A percentile compares a stretch with the other conserved stretches of the same genome.
These are phyloP conservation scores for Gossypium rotundifolium DNA, from an alignment of 345 rosid genomes.

Conservation along the genomic window DNA sequence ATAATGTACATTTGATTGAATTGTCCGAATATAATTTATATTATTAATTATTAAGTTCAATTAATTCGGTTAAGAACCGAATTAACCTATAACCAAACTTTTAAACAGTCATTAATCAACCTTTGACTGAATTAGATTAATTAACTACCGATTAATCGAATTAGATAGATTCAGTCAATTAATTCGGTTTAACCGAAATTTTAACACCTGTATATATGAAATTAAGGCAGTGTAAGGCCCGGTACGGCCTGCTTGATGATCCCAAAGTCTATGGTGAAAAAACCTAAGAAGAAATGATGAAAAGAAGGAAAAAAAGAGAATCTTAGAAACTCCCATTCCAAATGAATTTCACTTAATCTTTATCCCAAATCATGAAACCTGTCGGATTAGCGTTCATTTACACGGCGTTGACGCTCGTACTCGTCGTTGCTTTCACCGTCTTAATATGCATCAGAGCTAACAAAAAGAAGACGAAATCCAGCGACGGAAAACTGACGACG, in stretches of 20 bases:
- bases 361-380: background rate
- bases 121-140: fast-evolving
- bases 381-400: background rate
- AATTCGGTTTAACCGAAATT: too few relatives aligned
- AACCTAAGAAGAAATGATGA: background rate
- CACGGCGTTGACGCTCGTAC: background rate
- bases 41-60: too few relatives aligned
- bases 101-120: fast-evolving
- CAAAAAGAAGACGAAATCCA: conserved; percentile 9
- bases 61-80: too few relatives aligned
- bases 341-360: background rate
- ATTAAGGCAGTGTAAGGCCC: background rate
- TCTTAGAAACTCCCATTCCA: background rate
- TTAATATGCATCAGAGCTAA: background rate
- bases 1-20: too few relatives aligned
- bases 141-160: too few relatives aligned
- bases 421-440: background rate
- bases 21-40: too few relatives aligned
- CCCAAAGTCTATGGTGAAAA: background rate
- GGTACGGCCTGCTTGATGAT: background rate
- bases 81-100: too few relatives aligned
- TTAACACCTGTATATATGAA: background rate
- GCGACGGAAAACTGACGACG: conserved; percentile 27
- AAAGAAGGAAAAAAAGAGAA: background rate
- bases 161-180: too few relatives aligned